Evolutionary conservation across 345 rosid species (phyloP).

Genomic region (Rhodomyrtus tomentosa): DNA sequence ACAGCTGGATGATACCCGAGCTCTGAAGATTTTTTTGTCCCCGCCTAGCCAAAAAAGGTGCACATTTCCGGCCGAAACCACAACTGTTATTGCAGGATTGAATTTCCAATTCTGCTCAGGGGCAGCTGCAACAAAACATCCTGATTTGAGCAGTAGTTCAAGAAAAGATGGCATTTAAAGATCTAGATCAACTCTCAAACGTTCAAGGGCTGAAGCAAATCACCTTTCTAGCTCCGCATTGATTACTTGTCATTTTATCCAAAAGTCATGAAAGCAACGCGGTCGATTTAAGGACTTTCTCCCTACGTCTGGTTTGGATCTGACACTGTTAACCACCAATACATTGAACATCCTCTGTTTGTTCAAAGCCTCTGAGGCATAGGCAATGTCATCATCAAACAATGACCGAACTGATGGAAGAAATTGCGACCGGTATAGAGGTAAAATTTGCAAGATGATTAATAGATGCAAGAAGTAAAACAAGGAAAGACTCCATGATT

Average conservation of each 20-base stretch:
- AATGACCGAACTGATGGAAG: background rate
- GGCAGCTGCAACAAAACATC: background rate
- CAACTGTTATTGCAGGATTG: background rate
- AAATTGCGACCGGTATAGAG: background rate
- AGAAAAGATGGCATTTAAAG: too few relatives aligned
- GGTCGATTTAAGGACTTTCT: background rate
- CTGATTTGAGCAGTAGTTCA: background rate
- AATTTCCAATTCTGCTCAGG: background rate
- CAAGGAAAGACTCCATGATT: background rate
- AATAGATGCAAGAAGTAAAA: background rate
- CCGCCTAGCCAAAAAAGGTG: background rate
- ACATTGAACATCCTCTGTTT: background rate
- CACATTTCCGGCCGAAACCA: background rate
- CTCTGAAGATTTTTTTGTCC: background rate
- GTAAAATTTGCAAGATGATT: background rate
- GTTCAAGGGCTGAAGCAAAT: background rate
- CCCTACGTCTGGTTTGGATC: background rate
- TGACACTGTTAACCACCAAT: background rate
- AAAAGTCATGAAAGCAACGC: background rate
- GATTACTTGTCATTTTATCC: background rate
- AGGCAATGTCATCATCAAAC: background rate
- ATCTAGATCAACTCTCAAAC: background rate
- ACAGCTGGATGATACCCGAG: background rate
- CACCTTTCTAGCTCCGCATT: background rate
- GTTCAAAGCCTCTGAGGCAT: background rate